phyloP scores from a whole-genome alignment of 768 basidiomycete genomes.

The Tylopilus cervinicoccineus region DNA sequence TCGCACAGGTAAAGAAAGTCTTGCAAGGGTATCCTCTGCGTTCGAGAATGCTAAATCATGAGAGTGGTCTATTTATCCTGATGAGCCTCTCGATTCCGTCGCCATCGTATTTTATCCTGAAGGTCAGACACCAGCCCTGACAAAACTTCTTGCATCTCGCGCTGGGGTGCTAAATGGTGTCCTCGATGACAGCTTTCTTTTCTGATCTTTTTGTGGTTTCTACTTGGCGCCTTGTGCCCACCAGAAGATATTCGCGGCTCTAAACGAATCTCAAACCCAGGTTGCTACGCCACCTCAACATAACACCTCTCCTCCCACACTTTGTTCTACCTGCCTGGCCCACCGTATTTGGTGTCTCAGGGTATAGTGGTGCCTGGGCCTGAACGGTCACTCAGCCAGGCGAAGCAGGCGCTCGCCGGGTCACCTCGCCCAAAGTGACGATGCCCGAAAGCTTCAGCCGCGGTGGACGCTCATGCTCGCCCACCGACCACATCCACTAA shows the following conservation, averaged over 20 bases:
- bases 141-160: slow-evolving; percentile 85
- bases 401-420: slow-evolving; percentile 60
- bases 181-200: slow-evolving; percentile 57
- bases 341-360: slow-evolving; percentile 89
- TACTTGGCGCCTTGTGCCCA: background rate
- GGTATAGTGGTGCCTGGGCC: slow-evolving; percentile 94
- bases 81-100: slow-evolving; percentile 93
- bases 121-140: slow-evolving; percentile 88
- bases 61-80: slow-evolving; percentile 95
- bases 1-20: slow-evolving; percentile 73
- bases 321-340: slow-evolving; percentile 58
- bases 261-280: slow-evolving; percentile 93
- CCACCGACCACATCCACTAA: slow-evolving; percentile 99
- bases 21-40: slow-evolving; percentile 69
- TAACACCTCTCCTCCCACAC: slow-evolving; percentile 83
- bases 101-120: too few species aligned
- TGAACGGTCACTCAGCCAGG: slow-evolving; percentile 68
- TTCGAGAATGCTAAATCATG: slow-evolving; percentile 67
- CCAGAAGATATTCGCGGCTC: slow-evolving; percentile 72
- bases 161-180: slow-evolving; percentile 91
- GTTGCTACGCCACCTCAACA: slow-evolving; percentile 92
- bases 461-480: slow-evolving; percentile 77
- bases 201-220: slow-evolving; percentile 23
- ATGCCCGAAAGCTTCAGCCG: slow-evolving; percentile 68
- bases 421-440: slow-evolving; percentile 80